A percentile compares a stretch with the other conserved stretches of the same genome.
Evolutionary conservation across 1,139 yeast species (phyloP).

Genomic region (Saccharomyces hybrid): DNA sequence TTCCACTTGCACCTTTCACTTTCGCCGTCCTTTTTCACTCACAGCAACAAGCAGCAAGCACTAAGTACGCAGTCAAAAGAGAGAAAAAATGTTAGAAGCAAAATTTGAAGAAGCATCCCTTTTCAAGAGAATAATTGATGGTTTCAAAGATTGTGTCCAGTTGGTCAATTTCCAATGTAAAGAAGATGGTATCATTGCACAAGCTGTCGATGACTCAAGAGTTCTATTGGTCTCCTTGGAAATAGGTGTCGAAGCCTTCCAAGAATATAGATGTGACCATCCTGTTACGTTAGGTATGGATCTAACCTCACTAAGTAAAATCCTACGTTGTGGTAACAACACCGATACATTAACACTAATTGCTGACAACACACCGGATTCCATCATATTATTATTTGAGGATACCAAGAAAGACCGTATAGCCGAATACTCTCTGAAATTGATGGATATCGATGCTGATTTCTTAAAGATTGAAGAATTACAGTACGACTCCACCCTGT

Average conservation of each 20-base stretch:
- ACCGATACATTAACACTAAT: conserved; percentile 81
- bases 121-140: conserved; percentile 84
- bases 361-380: conserved; percentile 89
- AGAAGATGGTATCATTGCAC: conserved; percentile 89
- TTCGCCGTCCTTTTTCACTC: background rate
- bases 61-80: background rate
- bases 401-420: conserved; percentile 86
- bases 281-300: conserved; percentile 90
- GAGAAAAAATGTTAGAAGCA: conserved; percentile 78
- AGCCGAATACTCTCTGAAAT: conserved; percentile 82
- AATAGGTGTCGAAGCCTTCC: conserved; percentile 86
- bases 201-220: conserved; percentile 97
- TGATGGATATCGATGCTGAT: conserved; percentile 96
- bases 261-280: conserved; percentile 92
- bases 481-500: conserved; percentile 80
- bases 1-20: background rate
- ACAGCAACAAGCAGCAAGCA: background rate
- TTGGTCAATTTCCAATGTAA: conserved; percentile 95
- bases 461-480: conserved; percentile 89
- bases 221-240: conserved; percentile 83
- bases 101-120: conserved; percentile 89
- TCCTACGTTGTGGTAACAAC: conserved; percentile 85
- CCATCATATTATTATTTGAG: conserved; percentile 76
- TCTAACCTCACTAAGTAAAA: conserved; percentile 75
- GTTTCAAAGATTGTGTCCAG: conserved; percentile 88